phyloP scores from a whole-genome alignment of 2,329 filamentous ascomycete species.

The Fusarium fujikuroi region DNA sequence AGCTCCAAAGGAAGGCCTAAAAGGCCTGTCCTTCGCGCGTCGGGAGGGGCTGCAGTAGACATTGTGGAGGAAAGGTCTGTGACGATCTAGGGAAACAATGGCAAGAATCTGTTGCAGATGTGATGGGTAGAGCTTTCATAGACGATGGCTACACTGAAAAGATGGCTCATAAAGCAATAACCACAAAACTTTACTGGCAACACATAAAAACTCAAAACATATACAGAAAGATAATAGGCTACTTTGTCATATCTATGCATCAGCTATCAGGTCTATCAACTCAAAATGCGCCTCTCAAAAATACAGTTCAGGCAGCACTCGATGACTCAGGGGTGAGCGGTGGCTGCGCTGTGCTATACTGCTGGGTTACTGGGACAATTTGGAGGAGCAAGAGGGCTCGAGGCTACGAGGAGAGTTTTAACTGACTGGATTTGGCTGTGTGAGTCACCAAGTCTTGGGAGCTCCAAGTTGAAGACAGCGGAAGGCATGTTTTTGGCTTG shows the following conservation, averaged over 20 bases:
- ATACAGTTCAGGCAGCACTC: not conserved
- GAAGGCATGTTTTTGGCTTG: not conserved
- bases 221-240: not conserved
- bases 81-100: no score
- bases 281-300: not conserved
- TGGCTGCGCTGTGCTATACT: not conserved
- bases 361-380: not conserved
- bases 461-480: not conserved
- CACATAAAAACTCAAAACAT: not conserved
- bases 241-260: not conserved
- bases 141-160: not conserved
- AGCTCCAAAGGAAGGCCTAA: not conserved
- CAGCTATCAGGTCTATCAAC: not conserved
- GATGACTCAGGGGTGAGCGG: not conserved
- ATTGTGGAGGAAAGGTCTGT: not conserved
- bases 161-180: not conserved
- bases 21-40: not conserved
- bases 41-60: not conserved
- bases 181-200: not conserved
- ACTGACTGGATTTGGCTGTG: not conserved
- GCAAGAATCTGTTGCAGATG: not conserved
- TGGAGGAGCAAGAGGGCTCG: not conserved
- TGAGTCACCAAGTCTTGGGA: not conserved
- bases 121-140: not conserved
- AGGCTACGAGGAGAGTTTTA: not conserved